Evolutionary conservation across 2,329 filamentous ascomycete species (phyloP), one percentile per base, ranked within the genome.

Genomic region (Cordyceps pruinosa): DNA sequence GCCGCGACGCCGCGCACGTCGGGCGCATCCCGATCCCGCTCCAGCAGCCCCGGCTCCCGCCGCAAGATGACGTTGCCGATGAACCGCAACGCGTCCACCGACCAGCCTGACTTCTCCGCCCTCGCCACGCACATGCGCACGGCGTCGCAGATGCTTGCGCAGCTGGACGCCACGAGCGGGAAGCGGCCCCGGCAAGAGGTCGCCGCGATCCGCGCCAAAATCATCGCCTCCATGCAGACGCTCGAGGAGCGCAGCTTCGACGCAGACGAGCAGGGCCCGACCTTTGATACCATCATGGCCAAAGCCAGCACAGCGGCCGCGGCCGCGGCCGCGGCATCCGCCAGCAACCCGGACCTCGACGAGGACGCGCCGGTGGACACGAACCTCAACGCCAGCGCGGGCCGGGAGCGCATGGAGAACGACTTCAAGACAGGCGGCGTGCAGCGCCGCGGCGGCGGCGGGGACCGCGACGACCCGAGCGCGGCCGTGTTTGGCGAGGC

Each of bases 181-280:
- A 94, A 93, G 71, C 79, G 89, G 34, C 89, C 89, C 1, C 88
- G 83, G 66, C 83, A 85, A 30, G 89, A 94, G 71, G 89, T 94
- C 5, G 89, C 88, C 19, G 87, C 89, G 8, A 94, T 94, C 69
- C 82, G 90, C 63, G 85, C 88, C 41, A 91, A 90, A 72, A 94
- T 94, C 61, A 94, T 94, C 65, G 89, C 89, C 3, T 93, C 89
- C 69, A 94, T 94, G 90, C 89, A 94, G 69, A 90, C 82, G 62
- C 74, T 94, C 9, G 89, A 94, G 70, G 90, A 94, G 70, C 87
- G 93, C 69, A 92, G 85, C 68, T 94, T 94, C 65, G 85, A 90
- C 50, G 73, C 83, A 2, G 88, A 91, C 61, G 88, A 91, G 50
- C 80, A 84, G 59, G 80, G 83, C 0, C 87, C 89, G 19, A 92